phyloP scores from a whole-genome alignment of 2,329 filamentous ascomycete genomes.

The Xylaria sp. region DNA sequence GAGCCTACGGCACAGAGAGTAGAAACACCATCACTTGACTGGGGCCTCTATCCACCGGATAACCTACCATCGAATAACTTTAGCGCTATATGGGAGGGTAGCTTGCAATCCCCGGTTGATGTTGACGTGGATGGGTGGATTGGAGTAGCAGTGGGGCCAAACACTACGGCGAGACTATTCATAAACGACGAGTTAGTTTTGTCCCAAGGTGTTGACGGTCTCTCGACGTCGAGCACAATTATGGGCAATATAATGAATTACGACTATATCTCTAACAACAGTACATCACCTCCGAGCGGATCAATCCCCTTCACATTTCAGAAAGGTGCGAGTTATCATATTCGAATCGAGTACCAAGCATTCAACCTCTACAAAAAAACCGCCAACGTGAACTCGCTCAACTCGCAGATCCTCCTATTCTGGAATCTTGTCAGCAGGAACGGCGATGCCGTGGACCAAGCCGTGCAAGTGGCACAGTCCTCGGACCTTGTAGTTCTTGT shows the following conservation, averaged over 20 bases:
- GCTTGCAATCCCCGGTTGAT: slow-evolving; percentile 52
- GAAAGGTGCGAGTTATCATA: slow-evolving; percentile 48
- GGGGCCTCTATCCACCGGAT: slow-evolving; percentile 56
- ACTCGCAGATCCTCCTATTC: slow-evolving; percentile 55
- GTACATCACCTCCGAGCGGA: slow-evolving; percentile 51
- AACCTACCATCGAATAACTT: slow-evolving; percentile 57
- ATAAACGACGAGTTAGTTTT: slow-evolving; percentile 48
- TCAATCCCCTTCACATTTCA: slow-evolving; percentile 52
- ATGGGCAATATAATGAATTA: slow-evolving; percentile 54
- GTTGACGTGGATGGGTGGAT: slow-evolving; percentile 54
- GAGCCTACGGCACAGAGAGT: slow-evolving; percentile 44
- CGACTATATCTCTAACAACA: slow-evolving; percentile 50
- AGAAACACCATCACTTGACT: slow-evolving; percentile 54
- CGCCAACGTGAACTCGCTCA: slow-evolving; percentile 53
- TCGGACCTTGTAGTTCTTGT: slow-evolving; percentile 54
- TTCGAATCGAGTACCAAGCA: slow-evolving; percentile 56
- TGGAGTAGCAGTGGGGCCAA: slow-evolving; percentile 53
- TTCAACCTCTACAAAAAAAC: slow-evolving; percentile 54
- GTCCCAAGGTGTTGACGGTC: slow-evolving; percentile 42
- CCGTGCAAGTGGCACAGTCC: slow-evolving; percentile 49
- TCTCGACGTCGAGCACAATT: slow-evolving; percentile 47
- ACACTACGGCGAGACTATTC: slow-evolving; percentile 53
- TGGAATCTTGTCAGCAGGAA: slow-evolving; percentile 57
- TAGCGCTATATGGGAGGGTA: slow-evolving; percentile 56
- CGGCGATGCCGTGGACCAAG: slow-evolving; percentile 46